Evolutionary conservation across 495 filamentous ascomycete species (phyloP).

Genomic region (Talaromyces ruber): DNA sequence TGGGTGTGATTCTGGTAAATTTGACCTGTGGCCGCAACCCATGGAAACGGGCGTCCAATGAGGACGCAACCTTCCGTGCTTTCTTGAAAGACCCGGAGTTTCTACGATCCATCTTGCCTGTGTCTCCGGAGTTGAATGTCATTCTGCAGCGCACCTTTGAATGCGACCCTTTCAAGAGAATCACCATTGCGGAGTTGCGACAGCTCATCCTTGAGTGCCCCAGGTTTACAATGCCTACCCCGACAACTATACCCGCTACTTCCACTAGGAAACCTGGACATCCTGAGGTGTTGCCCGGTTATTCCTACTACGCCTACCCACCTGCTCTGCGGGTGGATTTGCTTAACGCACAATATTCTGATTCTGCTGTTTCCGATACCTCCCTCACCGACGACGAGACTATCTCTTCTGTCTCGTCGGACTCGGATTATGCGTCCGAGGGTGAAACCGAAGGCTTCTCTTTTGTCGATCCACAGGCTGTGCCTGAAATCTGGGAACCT

Average conservation of each 20-base stretch:
- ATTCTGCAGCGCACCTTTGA: constrained; percentile 90
- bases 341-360: constrained; percentile 29
- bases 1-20: constrained; percentile 96
- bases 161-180: constrained; percentile 74
- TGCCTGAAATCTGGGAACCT: constrained; percentile 4
- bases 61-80: constrained; percentile 93
- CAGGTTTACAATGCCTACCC: constrained; percentile 53
- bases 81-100: constrained; percentile 81
- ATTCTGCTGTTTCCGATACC: constrained; percentile 32
- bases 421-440: constrained; percentile 21
- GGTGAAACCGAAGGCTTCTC: constrained; percentile 20
- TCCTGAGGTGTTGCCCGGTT: background rate
- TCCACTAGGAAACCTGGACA: background rate
- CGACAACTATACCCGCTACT: background rate
- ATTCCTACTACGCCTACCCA: background rate
- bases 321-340: constrained; percentile 18
- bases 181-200: constrained; percentile 75
- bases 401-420: constrained; percentile 29
- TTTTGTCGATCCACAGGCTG: constrained; percentile 5
- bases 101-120: constrained; percentile 83
- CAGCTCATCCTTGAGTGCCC: constrained; percentile 68
- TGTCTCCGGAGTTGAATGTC: constrained; percentile 82
- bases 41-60: constrained; percentile 89
- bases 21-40: constrained; percentile 97
- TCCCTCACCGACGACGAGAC: constrained; percentile 34